phyloP scores from a whole-genome alignment of 768 basidiomycete species.

The Udeniomyces megalosporus region DNA sequence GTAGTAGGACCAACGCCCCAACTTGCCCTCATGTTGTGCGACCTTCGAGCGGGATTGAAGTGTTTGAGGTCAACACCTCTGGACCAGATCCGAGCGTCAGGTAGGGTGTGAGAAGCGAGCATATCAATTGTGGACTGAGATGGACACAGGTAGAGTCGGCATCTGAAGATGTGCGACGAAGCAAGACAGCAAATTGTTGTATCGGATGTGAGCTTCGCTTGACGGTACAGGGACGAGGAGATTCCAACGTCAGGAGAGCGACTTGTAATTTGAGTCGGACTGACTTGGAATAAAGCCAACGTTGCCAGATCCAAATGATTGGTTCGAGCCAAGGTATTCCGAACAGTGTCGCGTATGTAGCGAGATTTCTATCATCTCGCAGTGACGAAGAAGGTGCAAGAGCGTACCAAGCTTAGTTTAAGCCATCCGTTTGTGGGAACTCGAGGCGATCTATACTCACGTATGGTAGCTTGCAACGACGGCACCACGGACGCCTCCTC shows the following conservation, averaged over 20 bases:
- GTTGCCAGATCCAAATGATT: constrained; percentile 32
- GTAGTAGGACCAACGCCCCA: constrained; percentile 26
- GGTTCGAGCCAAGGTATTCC: constrained; percentile 32
- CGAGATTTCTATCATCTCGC: constrained; percentile 23
- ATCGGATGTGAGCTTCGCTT: too few relatives aligned
- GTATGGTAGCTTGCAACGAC: constrained; percentile 34
- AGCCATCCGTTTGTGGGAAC: too few relatives aligned
- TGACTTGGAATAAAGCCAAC: constrained; percentile 27
- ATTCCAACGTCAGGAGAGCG: not conserved
- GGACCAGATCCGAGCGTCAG: constrained; percentile 32
- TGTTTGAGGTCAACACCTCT: constrained; percentile 31
- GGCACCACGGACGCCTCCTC: constrained; percentile 26
- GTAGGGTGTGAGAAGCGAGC: constrained; percentile 27
- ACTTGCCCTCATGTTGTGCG: constrained; percentile 20
- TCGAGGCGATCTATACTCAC: constrained; percentile 16
- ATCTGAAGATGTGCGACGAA: constrained; percentile 16
- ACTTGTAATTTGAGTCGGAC: not conserved
- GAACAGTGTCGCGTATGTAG: constrained; percentile 33
- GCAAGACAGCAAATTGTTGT: too few relatives aligned
- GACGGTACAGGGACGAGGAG: too few relatives aligned
- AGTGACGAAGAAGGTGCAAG: not conserved
- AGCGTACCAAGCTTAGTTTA: not conserved
- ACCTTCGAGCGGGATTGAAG: constrained; percentile 28
- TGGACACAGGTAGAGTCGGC: constrained; percentile 32
- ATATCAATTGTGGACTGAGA: constrained; percentile 31